Conservation (phyloP, 1,284 basidiomycete genomes). For the Sporisorium sorghi region DNA sequence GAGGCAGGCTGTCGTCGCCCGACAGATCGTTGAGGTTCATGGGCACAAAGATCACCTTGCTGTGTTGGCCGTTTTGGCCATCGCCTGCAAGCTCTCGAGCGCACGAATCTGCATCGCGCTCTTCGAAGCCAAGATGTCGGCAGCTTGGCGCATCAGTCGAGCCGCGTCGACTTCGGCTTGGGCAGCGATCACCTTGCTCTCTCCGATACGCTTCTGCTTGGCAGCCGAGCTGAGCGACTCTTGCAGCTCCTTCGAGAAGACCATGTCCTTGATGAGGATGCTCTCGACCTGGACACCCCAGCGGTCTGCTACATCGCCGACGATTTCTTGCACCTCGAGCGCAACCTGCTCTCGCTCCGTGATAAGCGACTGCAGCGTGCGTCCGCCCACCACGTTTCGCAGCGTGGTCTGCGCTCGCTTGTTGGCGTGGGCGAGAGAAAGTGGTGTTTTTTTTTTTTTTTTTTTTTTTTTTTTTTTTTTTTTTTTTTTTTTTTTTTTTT, state of each 20-base stretch:
- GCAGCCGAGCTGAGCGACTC: constrained; percentile 91
- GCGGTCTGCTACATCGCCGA: constrained; percentile 73
- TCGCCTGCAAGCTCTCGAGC: constrained; percentile 83
- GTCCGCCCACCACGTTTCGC: constrained; percentile 91
- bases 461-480: no score
- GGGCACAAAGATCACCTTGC: constrained; percentile 93
- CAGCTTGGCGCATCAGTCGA: constrained; percentile 86
- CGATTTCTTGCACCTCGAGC: constrained; percentile 93
- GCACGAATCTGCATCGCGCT: constrained; percentile 98
- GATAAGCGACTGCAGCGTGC: constrained; percentile 73
- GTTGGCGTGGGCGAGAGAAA: no score
- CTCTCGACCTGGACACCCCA: constrained; percentile 97
- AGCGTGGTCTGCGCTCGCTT: constrained; percentile 94
- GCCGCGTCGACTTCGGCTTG: constrained; percentile 94
- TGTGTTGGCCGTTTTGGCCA: constrained; percentile 79
- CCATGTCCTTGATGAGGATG: constrained; percentile 85
- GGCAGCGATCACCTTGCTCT: constrained; percentile 94
- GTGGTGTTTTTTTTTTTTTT: no score
- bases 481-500: no score
- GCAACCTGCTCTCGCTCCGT: constrained; percentile 94
- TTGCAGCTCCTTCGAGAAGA: constrained; percentile 90
- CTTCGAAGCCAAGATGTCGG: constrained; percentile 72
- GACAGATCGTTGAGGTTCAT: constrained; percentile 72
- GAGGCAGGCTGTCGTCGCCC: constrained; percentile 18
- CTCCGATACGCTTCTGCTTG: constrained; percentile 91